Evolutionary conservation across 345 rosid species (phyloP).

Genomic region (Populus ilicifolia): DNA sequence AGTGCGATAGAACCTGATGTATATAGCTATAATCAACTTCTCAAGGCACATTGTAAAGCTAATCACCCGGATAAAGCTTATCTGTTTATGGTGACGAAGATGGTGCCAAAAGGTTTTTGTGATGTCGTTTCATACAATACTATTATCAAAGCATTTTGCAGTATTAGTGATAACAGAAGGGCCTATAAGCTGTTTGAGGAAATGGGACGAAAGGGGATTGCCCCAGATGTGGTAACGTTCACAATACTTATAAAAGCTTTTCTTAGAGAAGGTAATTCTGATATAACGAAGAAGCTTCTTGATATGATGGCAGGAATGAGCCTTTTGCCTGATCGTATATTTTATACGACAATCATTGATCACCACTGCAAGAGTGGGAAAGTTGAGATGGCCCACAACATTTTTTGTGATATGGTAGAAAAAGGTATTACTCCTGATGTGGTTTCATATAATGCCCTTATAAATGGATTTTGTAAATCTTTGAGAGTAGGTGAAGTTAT

Average conservation of each 20-base stretch:
- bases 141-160: slow-evolving; percentile 59
- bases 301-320: slow-evolving; percentile 62
- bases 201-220: slow-evolving; percentile 60
- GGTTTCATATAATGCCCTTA: slow-evolving; percentile 73
- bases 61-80: slow-evolving; percentile 49
- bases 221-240: slow-evolving; percentile 67
- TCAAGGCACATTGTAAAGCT: slow-evolving; percentile 73
- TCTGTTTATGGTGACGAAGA: slow-evolving; percentile 49
- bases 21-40: slow-evolving; percentile 77
- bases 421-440: slow-evolving; percentile 69
- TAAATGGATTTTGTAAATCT: slow-evolving; percentile 70
- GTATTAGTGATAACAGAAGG: slow-evolving; percentile 33
- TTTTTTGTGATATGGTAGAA: slow-evolving; percentile 72
- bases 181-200: slow-evolving; percentile 69
- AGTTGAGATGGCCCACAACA: slow-evolving; percentile 52
- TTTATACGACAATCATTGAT: slow-evolving; percentile 77
- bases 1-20: slow-evolving; percentile 69
- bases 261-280: slow-evolving; percentile 58
- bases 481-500: slow-evolving; percentile 57
- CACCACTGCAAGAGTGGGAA: slow-evolving; percentile 72
- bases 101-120: slow-evolving; percentile 64
- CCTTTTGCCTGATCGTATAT: slow-evolving; percentile 61
- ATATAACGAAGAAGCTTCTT: slow-evolving; percentile 58
- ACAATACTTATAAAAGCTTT: slow-evolving; percentile 67
- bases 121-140: slow-evolving; percentile 86